Base-by-base conservation (phyloP, 768 basidiomycete species). In the Pulveroboletus sp. region DNA sequence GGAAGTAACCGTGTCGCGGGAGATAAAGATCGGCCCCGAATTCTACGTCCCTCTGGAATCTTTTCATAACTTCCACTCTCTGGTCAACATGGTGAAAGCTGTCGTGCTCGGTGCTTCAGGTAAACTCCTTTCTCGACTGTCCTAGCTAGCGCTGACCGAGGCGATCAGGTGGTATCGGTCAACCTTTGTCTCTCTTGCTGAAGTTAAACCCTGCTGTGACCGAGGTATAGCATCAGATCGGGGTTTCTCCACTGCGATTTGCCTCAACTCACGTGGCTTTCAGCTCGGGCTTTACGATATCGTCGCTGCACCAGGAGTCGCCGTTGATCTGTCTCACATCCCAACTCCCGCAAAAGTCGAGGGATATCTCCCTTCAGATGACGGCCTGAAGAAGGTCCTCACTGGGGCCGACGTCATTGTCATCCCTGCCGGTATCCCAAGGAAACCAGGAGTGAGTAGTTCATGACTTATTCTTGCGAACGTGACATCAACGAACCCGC, bases 91-190 rank as follows among this genome's bases (percentile, higher is more conserved):
- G 66, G 68, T 68, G 22, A 93, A 94, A 72, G 91, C 82, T 76
- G 92, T 91, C 66, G 93, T 98, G 58, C 93, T 98, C 67, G 94
- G 94, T 70, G 94, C 94, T 74, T 86, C 90, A 70, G 93, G 91
- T 90, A 60, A 46, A 72, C 4, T 55, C 13, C 31, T 39, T 5
- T 6, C 19, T 37, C 43, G 8, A 6, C 42, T 45, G 20, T 14
- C 22, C 40, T 27, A 19, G 27, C 24, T 9, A 46, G 40, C 30
- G 16, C 49, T 60, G 22, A 56, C 41, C 24, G 17, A n/a, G 22
- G 17, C 0, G 32, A 45, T 32, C 56, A 92, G 93, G 92, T 69
- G 94, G 94, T 70, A 97, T 97, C 63, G 95, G 95, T 65, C 95
- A 96, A 76, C 93, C 94, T 53, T 77, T 98, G 68, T 82, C 94